These are phyloP conservation scores for Aspergillus tamarii DNA, from an alignment of 2,329 filamentous ascomycete genomes.

Conservation along the genomic window DNA sequence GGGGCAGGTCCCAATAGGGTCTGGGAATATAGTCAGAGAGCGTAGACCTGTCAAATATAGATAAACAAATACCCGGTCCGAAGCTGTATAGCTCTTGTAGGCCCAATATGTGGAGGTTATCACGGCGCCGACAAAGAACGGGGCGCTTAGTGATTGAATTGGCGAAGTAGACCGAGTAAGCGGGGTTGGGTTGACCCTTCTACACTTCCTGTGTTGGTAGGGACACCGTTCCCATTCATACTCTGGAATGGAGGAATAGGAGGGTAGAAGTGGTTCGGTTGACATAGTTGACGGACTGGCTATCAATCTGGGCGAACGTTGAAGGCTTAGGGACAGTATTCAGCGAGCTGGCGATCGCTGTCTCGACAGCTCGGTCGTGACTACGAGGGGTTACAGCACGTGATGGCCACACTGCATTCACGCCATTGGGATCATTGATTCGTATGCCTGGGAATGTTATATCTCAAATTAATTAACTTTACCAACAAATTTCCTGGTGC, in stretches of 20 bases:
- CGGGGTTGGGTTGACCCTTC: not conserved
- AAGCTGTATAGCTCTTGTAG: not conserved
- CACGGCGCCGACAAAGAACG: not conserved
- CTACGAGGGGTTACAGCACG: not conserved
- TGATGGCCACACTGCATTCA: not conserved
- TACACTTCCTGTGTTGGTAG: not conserved
- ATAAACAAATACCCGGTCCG: not conserved
- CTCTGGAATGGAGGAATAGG: not conserved
- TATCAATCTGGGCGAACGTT: not conserved
- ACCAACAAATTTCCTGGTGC: too few species aligned
- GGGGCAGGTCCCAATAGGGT: not conserved
- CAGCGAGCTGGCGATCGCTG: too few species aligned
- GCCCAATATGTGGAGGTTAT: not conserved
- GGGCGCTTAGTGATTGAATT: not conserved
- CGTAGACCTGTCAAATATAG: not conserved
- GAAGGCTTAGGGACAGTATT: not conserved
- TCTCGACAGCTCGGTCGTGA: not conserved
- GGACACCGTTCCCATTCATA: not conserved
- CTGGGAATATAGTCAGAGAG: not conserved
- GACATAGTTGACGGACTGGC: not conserved
- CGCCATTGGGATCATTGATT: not conserved
- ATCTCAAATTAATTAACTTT: too few species aligned
- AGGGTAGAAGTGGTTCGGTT: not conserved
- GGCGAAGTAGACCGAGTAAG: not conserved
- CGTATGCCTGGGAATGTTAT: too few species aligned